Conservation (phyloP, 2,329 filamentous ascomycete species). For the Aspergillus terreus region DNA sequence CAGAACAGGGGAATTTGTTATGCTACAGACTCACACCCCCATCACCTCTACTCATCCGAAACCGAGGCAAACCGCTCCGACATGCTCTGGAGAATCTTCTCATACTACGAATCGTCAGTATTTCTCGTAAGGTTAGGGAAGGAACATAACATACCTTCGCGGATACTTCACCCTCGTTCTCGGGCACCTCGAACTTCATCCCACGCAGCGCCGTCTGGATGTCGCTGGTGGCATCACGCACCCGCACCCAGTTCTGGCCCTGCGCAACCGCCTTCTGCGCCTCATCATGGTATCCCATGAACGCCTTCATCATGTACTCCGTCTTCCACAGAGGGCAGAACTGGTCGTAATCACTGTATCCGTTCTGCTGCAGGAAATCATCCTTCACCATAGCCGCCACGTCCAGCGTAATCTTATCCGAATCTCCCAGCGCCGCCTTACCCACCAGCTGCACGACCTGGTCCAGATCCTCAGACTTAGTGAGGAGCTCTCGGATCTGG, state of each 20-base stretch:
- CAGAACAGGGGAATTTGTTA: slow-evolving; percentile 32
- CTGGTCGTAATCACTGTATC: slow-evolving; percentile 98
- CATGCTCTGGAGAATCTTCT: slow-evolving; percentile 86
- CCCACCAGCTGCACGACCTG: slow-evolving; percentile 98
- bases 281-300: slow-evolving; percentile 97
- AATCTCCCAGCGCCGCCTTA: slow-evolving; percentile 92
- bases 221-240: slow-evolving; percentile 83
- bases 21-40: slow-evolving; percentile 23
- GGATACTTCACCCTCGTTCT: slow-evolving; percentile 71
- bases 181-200: slow-evolving; percentile 96
- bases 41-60: slow-evolving; percentile 72
- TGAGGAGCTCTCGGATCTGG: slow-evolving; percentile 87
- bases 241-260: slow-evolving; percentile 87
- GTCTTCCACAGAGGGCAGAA: slow-evolving; percentile 99
- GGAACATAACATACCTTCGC: slow-evolving; percentile 66
- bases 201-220: slow-evolving; percentile 79
- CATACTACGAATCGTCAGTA: slow-evolving; percentile 65
- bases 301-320: slow-evolving; percentile 99
- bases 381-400: slow-evolving; percentile 91
- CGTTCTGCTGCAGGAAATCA: slow-evolving; percentile 98
- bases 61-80: slow-evolving; percentile 96
- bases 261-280: slow-evolving; percentile 91
- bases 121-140: background rate
- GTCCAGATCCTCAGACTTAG: slow-evolving; percentile 94
- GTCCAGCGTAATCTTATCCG: slow-evolving; percentile 97